phyloP scores from a whole-genome alignment of 2,329 filamentous ascomycete species.

The Colletotrichum sp. region DNA sequence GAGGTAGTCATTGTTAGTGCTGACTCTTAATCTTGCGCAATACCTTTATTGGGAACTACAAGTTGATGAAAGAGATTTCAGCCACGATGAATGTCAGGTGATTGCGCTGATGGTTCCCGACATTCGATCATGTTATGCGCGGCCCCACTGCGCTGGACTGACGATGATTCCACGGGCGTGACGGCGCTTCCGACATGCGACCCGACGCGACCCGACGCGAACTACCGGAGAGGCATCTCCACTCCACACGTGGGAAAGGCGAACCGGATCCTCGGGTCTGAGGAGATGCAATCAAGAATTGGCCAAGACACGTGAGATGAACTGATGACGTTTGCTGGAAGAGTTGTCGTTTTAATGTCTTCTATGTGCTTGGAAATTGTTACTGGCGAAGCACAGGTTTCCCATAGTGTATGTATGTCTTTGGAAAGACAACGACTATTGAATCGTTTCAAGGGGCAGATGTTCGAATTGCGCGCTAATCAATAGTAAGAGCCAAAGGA shows the following conservation, averaged over 20 bases:
- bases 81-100: neutral
- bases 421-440: neutral
- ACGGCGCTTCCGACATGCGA: conserved; percentile 11
- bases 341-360: rapidly evolving
- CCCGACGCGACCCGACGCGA: conserved; percentile 16
- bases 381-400: rapidly evolving
- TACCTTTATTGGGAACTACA: neutral
- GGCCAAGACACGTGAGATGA: neutral
- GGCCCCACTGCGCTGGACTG: neutral
- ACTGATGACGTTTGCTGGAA: neutral
- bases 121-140: neutral
- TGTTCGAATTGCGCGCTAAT: too few relatives aligned
- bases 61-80: rapidly evolving
- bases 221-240: neutral
- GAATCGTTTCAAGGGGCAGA: too few relatives aligned
- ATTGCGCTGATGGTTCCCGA: neutral
- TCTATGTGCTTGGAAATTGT: rapidly evolving
- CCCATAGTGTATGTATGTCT: rapidly evolving
- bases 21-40: neutral
- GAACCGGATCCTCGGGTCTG: neutral
- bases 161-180: neutral
- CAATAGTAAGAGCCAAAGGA: too few relatives aligned
- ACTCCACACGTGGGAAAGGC: conserved; percentile 3
- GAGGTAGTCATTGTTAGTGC: neutral
- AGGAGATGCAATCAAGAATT: neutral